Evolutionary conservation across 768 basidiomycete genomes (phyloP), one percentile per base, ranked within the genome.

Genomic region (Melanogaster broomeanus): DNA sequence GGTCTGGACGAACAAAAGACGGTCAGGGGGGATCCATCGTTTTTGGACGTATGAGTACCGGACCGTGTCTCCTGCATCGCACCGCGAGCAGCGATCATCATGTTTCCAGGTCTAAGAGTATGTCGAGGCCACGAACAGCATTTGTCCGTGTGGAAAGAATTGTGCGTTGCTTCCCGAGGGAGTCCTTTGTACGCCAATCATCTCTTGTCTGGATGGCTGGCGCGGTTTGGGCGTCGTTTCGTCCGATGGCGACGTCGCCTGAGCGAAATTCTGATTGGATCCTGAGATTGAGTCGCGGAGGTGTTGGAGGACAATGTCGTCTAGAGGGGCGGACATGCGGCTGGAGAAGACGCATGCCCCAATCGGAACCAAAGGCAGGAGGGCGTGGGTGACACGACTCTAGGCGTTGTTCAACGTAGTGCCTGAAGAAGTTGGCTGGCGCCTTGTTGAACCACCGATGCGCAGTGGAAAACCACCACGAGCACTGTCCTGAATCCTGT

Each of bases 41-140:
- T 94, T 91, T 55, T 93, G 87, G 37, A 98, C 88, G 66, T 93
- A 98, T 34, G 94, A 97, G 67, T 99, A 99, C 0, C 95, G 86
- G 73, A 93, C 87, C 40, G 77, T 74, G 56, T 91, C 88, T 37
- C 79, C 82, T 6, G 71, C 65, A 21, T 91, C 82, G 56, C 85
- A 84, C 6, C 92, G 77, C 6, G 89, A 85, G 60, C 92, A 94
- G 27, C 96, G 10, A 98, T 77, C 62, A 90, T 83, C n/a, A n/a
- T n/a, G n/a, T n/a, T n/a, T n/a, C n/a, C n/a, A n/a, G n/a, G n/a
- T n/a, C n/a, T n/a, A n/a, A 74, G 8, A 93, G 71, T 13, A 99
- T 82, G 58, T 98, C 96, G 65, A 96, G 81, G 1, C 96, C 96
- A 39, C 92, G 84, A 16, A 88, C 78, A 1, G 87, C 81, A 63